A percentile compares a stretch with the other conserved stretches of the same genome.
Evolutionary conservation across 2,329 filamentous ascomycete species (phyloP).

Genomic region (Xylariaceae sp.): DNA sequence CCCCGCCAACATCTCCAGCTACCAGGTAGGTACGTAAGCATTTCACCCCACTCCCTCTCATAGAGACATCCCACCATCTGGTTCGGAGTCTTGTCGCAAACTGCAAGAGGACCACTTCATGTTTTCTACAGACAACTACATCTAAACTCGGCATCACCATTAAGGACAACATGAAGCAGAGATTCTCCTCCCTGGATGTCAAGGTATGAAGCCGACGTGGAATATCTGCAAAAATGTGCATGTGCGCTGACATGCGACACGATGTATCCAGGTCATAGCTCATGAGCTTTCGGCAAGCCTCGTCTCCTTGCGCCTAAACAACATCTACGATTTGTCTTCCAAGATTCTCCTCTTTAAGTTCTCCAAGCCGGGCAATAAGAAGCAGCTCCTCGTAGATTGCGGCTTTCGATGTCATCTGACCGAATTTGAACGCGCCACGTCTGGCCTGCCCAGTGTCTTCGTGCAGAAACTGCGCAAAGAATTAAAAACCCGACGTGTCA

Average conservation of each 20-base stretch:
- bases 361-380: constrained; percentile 79
- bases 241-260: not conserved
- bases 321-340: constrained; percentile 93
- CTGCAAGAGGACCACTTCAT: not conserved
- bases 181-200: constrained; percentile 54
- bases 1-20: too few species aligned
- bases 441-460: constrained; percentile 77
- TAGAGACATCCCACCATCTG: not conserved
- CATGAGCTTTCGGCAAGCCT: constrained; percentile 81
- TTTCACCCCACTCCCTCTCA: too few species aligned
- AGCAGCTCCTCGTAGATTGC: constrained; percentile 87
- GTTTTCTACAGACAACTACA: not conserved
- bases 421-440: constrained; percentile 80
- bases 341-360: constrained; percentile 96
- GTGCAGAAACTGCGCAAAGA: constrained; percentile 80
- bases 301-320: constrained; percentile 74
- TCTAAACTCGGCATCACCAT: not conserved
- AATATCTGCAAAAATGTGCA: too few species aligned
- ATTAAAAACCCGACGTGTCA: constrained; percentile 80
- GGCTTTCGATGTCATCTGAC: constrained; percentile 96
- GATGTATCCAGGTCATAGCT: constrained; percentile 67
- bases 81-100: not conserved
- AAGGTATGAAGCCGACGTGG: constrained; percentile 37
- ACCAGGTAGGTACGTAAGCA: too few species aligned
- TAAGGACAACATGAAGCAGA: constrained; percentile 46